A percentile compares a stretch with the other conserved stretches of the same genome.
phyloP scores from a whole-genome alignment of 2,329 filamentous ascomycete species.

The Venturia carpophila region DNA sequence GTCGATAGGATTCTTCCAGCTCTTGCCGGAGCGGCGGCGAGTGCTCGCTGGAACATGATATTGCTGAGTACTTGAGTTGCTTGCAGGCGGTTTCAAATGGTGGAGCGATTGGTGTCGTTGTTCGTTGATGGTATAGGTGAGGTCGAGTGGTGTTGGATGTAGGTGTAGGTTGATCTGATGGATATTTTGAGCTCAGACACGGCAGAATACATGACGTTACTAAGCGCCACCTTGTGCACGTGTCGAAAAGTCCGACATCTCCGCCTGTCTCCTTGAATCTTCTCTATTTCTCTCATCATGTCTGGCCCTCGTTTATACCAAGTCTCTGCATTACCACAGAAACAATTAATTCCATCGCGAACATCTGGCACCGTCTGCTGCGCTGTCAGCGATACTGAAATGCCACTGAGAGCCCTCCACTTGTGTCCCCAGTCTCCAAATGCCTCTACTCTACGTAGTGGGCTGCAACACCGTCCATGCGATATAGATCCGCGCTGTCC shows the following conservation, averaged over 20 bases:
- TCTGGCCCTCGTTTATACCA: no score
- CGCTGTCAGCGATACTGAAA: not conserved
- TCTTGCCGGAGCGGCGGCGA: constrained; percentile 46
- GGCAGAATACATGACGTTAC: not conserved
- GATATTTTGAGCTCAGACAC: no score
- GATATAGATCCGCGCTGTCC: not conserved
- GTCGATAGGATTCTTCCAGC: constrained; percentile 44
- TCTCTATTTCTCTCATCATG: no score
- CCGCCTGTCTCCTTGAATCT: no score
- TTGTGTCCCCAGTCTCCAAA: not conserved
- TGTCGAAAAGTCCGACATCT: not conserved
- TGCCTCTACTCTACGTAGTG: not conserved
- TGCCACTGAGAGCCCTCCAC: not conserved
- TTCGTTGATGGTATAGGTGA: not conserved
- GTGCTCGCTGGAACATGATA: constrained; percentile 52
- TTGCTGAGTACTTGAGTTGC: not conserved
- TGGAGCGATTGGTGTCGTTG: not conserved
- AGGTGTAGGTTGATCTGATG: not conserved
- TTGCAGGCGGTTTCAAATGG: not conserved
- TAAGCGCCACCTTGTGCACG: not conserved
- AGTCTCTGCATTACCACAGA: constrained; percentile 2
- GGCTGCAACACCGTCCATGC: not conserved
- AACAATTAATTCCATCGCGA: not conserved
- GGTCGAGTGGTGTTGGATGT: not conserved
- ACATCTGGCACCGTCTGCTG: not conserved